A percentile compares a stretch with the other conserved stretches of the same genome.
phyloP scores from a whole-genome alignment of 179 eudicot species.

The Silene vulgaris region DNA sequence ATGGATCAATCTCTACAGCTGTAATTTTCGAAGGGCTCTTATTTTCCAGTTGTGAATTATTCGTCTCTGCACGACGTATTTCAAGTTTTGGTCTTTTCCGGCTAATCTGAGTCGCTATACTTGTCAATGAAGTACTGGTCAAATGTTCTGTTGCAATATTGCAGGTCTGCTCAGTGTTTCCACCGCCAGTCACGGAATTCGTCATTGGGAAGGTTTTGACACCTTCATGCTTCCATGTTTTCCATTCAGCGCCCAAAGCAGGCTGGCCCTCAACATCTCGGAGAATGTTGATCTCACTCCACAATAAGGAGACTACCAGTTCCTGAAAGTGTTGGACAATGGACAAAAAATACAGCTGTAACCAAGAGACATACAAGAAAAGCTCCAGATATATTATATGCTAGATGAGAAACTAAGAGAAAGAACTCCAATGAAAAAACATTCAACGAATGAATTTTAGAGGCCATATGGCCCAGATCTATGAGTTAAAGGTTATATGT shows the following conservation, averaged over 20 bases:
- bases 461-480: not conserved
- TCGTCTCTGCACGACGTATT: slow-evolving; percentile 92
- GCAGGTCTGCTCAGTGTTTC: slow-evolving; percentile 33
- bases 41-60: slow-evolving; percentile 40
- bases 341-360: slow-evolving; percentile 16
- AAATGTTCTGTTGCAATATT: slow-evolving; percentile 29
- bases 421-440: not conserved
- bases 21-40: slow-evolving; percentile 34
- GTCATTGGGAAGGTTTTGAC: slow-evolving; percentile 59
- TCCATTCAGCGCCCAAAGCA: slow-evolving; percentile 66
- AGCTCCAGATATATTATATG: not conserved
- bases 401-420: not conserved
- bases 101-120: slow-evolving; percentile 40
- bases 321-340: slow-evolving; percentile 47
- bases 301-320: slow-evolving; percentile 59
- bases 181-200: slow-evolving; percentile 34
- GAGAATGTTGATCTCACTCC: slow-evolving; percentile 59
- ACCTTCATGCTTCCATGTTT: slow-evolving; percentile 71
- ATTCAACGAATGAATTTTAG: not conserved
- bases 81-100: slow-evolving; percentile 94
- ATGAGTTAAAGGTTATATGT: not conserved
- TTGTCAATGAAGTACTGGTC: slow-evolving; percentile 30
- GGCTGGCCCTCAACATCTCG: slow-evolving; percentile 43
- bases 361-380: slow-evolving; percentile 11
- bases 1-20: slow-evolving; percentile 45